Evolutionary conservation across 2,329 filamentous ascomycete genomes (phyloP).

Genomic region (Ophiostoma tasmaniense): DNA sequence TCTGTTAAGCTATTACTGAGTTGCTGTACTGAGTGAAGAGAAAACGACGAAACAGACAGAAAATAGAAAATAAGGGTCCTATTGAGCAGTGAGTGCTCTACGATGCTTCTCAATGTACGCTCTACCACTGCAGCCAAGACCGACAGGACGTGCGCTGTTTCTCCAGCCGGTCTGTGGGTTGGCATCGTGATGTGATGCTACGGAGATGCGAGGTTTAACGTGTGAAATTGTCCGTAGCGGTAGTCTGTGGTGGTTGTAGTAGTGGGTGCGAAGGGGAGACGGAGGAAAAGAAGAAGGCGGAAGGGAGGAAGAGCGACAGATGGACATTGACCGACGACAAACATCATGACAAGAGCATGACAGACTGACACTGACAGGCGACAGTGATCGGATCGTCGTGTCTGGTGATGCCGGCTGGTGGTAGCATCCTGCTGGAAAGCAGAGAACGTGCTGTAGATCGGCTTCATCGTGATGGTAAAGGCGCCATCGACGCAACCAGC

Average conservation of each 20-base stretch:
- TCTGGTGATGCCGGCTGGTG: background rate
- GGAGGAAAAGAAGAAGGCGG: background rate
- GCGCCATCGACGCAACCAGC: background rate
- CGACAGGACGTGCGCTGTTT: conserved; percentile 12
- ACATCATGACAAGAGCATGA: background rate
- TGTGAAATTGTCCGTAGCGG: background rate
- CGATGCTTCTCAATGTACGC: background rate
- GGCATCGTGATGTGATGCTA: conserved; percentile 1
- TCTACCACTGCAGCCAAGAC: background rate
- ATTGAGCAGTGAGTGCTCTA: background rate
- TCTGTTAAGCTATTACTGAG: background rate
- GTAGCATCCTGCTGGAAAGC: background rate
- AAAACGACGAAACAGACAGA: background rate
- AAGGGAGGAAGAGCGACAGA: background rate
- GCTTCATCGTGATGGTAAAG: background rate
- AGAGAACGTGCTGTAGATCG: background rate
- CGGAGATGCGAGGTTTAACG: background rate
- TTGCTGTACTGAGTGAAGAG: background rate
- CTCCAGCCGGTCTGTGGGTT: conserved; percentile 11
- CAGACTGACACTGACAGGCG: no score
- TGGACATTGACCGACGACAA: background rate
- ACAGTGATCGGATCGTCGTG: background rate
- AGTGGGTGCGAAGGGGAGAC: background rate
- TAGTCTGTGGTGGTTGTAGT: background rate
- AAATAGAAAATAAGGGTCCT: background rate